Evolutionary conservation across 352 stramenopile species (phyloP).

Genomic region (Globisporangium carolinianum): DNA sequence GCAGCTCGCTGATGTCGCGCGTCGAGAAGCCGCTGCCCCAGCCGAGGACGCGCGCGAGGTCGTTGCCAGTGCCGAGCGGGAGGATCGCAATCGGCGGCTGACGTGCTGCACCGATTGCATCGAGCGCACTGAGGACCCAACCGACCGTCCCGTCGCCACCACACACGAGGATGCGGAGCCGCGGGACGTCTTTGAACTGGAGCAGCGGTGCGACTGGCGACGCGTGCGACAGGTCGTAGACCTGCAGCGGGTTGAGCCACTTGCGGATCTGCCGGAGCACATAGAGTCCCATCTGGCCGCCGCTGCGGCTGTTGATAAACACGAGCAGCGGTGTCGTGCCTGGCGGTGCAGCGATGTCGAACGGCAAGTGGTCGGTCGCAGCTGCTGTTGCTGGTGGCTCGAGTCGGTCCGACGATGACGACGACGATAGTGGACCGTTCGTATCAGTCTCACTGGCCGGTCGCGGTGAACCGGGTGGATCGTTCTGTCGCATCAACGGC

Average conservation of each 20-base stretch:
- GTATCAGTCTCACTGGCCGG: slow-evolving; percentile 5
- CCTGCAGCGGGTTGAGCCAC: slow-evolving; percentile 94
- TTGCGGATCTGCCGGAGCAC: slow-evolving; percentile 89
- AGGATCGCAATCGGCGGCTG: slow-evolving; percentile 93
- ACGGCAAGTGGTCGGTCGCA: slow-evolving; percentile 26
- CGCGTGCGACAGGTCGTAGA: slow-evolving; percentile 92
- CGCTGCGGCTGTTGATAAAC: slow-evolving; percentile 95
- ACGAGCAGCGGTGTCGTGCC: slow-evolving; percentile 68
- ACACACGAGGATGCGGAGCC: slow-evolving; percentile 91
- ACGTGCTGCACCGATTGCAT: slow-evolving; percentile 48
- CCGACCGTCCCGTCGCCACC: slow-evolving; percentile 93
- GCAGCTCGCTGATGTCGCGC: slow-evolving; percentile 55
- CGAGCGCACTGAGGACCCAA: slow-evolving; percentile 83
- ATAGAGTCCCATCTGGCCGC: slow-evolving; percentile 90
- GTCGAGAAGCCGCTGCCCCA: slow-evolving; percentile 92
- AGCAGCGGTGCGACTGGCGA: slow-evolving; percentile 87
- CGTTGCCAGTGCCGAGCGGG: slow-evolving; percentile 94
- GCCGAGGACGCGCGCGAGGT: slow-evolving; percentile 88
- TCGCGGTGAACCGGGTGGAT: slow-evolving; percentile 4
- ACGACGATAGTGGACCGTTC: slow-evolving; percentile 7
- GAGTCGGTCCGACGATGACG: slow-evolving; percentile 1
- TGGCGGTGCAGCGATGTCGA: slow-evolving; percentile 43
- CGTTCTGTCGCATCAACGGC: neutral
- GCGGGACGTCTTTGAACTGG: slow-evolving; percentile 84
- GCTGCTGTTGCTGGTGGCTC: neutral